Conservation (phyloP, 345 rosid genomes). For the Ceriops decandra region DNA sequence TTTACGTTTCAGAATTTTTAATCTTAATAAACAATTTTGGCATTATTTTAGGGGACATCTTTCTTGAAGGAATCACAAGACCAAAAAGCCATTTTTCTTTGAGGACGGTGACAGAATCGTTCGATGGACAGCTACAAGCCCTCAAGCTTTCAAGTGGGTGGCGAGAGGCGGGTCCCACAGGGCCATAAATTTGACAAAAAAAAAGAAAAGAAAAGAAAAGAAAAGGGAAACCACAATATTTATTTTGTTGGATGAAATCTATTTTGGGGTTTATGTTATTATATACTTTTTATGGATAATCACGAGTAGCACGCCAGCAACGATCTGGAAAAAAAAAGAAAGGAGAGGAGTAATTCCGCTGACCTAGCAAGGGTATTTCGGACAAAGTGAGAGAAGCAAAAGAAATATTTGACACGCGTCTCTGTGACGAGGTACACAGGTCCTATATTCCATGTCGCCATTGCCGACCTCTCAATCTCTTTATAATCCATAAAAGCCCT, state of each 20-base stretch:
- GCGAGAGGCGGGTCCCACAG: too few relatives aligned
- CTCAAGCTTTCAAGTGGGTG: too few relatives aligned
- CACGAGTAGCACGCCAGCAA: slow-evolving; percentile 41
- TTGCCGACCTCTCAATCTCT: slow-evolving; percentile 50
- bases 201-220: background rate
- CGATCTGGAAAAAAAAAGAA: slow-evolving; percentile 9
- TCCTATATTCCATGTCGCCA: slow-evolving; percentile 63
- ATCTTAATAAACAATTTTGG: too few relatives aligned
- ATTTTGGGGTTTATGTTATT: slow-evolving; percentile 2
- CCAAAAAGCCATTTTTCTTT: too few relatives aligned
- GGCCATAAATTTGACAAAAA: too few relatives aligned
- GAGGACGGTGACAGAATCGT: too few relatives aligned
- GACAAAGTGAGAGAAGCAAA: slow-evolving; percentile 7
- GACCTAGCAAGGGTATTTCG: slow-evolving; percentile 27
- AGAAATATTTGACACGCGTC: slow-evolving; percentile 78
- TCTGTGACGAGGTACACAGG: slow-evolving; percentile 40
- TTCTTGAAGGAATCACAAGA: too few relatives aligned
- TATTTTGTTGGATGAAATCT: background rate
- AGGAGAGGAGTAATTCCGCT: slow-evolving; percentile 15
- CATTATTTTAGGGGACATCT: too few relatives aligned
- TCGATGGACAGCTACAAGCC: too few relatives aligned
- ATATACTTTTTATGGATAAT: slow-evolving; percentile 21
- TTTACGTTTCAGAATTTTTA: too few relatives aligned
- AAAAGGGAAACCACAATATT: background rate
- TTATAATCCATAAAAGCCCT: slow-evolving; percentile 13